phyloP scores from a whole-genome alignment of 257 asterid species.

The Solanum sparsipilum region DNA sequence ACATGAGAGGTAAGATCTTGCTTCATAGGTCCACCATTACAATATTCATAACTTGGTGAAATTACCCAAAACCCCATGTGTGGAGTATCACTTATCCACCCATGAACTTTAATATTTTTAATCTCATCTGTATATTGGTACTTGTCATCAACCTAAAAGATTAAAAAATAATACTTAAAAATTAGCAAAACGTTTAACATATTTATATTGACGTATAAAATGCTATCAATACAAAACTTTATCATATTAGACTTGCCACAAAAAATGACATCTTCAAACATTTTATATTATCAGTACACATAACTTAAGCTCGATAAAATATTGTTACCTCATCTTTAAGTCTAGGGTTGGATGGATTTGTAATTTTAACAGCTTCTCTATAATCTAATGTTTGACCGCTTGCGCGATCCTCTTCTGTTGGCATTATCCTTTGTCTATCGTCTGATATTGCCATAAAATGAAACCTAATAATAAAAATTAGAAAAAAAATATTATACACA shows the following conservation, averaged over 20 bases:
- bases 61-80: constrained; percentile 56
- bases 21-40: constrained; percentile 51
- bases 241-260: background rate
- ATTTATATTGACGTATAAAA: background rate
- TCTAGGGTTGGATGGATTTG: constrained; percentile 17
- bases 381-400: constrained; percentile 30
- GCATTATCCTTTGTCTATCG: constrained; percentile 45
- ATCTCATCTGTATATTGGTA: constrained; percentile 34
- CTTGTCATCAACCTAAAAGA: constrained; percentile 55
- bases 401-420: constrained; percentile 24
- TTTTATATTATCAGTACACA: background rate
- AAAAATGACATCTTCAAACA: accelerated
- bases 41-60: constrained; percentile 55
- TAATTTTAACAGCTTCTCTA: constrained; percentile 43
- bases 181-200: background rate
- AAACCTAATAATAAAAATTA: constrained; percentile 19
- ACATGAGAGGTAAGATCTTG: constrained; percentile 59
- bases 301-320: background rate
- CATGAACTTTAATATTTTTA: constrained; percentile 54
- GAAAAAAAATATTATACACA: background rate
- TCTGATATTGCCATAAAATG: constrained; percentile 54
- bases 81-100: constrained; percentile 43
- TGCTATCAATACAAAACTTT: no score
- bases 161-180: background rate
- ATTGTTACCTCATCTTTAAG: constrained; percentile 22